These are phyloP conservation scores for Aurinia saxatilis DNA, from an alignment of 345 rosid genomes.

Conservation along the genomic window DNA sequence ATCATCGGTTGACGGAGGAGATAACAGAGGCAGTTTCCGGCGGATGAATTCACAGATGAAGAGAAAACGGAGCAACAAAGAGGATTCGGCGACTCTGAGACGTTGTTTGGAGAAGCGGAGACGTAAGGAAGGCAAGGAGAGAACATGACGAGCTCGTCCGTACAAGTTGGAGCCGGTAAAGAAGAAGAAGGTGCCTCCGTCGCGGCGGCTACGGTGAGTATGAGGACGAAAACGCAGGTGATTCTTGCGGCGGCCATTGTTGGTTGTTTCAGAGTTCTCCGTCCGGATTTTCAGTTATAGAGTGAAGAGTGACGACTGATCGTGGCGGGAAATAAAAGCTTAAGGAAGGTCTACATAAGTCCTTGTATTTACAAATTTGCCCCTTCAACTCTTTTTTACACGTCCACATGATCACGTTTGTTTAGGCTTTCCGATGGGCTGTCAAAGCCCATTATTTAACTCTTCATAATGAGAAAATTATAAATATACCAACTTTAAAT, in stretches of 20 bases:
- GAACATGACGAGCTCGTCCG: constrained; percentile 50
- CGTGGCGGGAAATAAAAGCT: constrained; percentile 24
- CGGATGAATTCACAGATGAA: constrained; percentile 28
- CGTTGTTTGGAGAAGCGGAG: constrained; percentile 55
- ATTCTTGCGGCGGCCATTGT: constrained; percentile 17
- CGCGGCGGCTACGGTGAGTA: constrained; percentile 1
- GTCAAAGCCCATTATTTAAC: not conserved
- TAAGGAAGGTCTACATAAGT: not conserved
- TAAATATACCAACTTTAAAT: no score
- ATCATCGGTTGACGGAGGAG: constrained; percentile 52
- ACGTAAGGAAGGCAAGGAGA: constrained; percentile 75
- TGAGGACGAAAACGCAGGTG: not conserved
- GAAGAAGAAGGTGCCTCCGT: constrained; percentile 26
- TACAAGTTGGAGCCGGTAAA: constrained; percentile 30
- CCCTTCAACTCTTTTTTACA: not conserved
- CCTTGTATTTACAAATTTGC: not conserved
- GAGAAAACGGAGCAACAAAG: constrained; percentile 61
- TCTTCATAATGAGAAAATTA: no score
- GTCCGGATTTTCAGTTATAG: constrained; percentile 20
- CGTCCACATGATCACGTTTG: not conserved
- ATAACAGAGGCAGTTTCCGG: constrained; percentile 64
- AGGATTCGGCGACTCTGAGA: constrained; percentile 30
- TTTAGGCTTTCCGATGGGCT: not conserved
- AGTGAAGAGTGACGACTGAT: constrained; percentile 12
- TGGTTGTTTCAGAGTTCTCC: not conserved